Percentiles rank a stretch among this genome's conserved stretches.
Evolutionary conservation across 805 yeast species (phyloP).

Genomic region (Lipomyces chichibuensis): DNA sequence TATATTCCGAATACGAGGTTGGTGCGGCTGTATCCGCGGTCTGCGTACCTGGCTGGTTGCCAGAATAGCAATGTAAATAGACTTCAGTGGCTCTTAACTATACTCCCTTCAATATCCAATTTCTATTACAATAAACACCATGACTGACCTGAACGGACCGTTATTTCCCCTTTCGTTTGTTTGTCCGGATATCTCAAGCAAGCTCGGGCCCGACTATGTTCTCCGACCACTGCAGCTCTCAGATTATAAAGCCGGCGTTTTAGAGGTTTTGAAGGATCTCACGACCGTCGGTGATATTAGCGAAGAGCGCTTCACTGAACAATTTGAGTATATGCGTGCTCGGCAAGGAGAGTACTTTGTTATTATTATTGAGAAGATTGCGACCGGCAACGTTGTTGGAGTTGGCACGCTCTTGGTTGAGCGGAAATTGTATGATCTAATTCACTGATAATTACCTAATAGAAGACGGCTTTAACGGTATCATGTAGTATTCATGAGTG

Average conservation of each 20-base stretch:
- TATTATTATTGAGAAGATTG: slow-evolving; percentile 61
- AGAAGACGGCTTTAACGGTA: background rate
- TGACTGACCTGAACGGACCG: background rate
- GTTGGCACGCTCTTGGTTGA: slow-evolving; percentile 83
- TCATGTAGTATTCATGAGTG: slow-evolving; percentile 68
- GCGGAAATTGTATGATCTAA: slow-evolving; percentile 51
- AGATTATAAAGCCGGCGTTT: slow-evolving; percentile 67
- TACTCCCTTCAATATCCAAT: too few relatives aligned
- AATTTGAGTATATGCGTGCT: slow-evolving; percentile 62
- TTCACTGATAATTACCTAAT: background rate
- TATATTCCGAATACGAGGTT: background rate
- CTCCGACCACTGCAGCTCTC: slow-evolving; percentile 58
- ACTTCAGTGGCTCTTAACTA: too few relatives aligned
- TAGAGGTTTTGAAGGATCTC: slow-evolving; percentile 64
- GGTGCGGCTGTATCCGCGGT: background rate
- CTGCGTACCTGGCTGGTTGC: too few relatives aligned
- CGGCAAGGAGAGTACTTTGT: slow-evolving; percentile 61
- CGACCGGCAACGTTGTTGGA: slow-evolving; percentile 64
- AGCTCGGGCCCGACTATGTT: slow-evolving; percentile 58
- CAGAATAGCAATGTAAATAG: too few relatives aligned
- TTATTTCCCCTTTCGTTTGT: slow-evolving; percentile 10
- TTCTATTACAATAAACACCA: background rate
- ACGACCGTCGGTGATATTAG: slow-evolving; percentile 83
- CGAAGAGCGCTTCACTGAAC: slow-evolving; percentile 52
- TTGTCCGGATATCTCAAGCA: slow-evolving; percentile 38